Evolutionary conservation across 352 stramenopile genomes (phyloP).

Genomic region (Aphanomyces euteiches): DNA sequence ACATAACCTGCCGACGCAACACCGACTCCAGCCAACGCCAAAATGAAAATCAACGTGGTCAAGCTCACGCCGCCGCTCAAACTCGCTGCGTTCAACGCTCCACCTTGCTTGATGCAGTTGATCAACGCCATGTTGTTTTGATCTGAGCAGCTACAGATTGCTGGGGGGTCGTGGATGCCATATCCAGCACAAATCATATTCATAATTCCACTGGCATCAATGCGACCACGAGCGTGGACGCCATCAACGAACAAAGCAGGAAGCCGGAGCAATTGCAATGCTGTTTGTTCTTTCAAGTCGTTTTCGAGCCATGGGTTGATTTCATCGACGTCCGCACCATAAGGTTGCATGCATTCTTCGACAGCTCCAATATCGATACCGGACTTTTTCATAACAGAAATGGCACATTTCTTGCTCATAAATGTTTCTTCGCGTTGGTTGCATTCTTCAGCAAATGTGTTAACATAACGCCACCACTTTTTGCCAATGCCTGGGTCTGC

Average conservation of each 20-base stretch:
- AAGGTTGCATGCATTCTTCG: conserved; percentile 92
- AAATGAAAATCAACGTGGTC: conserved; percentile 76
- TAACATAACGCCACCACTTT: conserved; percentile 95
- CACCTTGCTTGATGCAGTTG: conserved; percentile 69
- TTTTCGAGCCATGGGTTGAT: conserved; percentile 88
- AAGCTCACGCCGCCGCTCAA: conserved; percentile 70
- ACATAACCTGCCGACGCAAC: conserved; percentile 76
- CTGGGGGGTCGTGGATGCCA: conserved; percentile 68
- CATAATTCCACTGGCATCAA: conserved; percentile 84
- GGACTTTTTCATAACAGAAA: conserved; percentile 88
- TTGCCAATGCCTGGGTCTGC: conserved; percentile 76
- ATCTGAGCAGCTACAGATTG: conserved; percentile 70
- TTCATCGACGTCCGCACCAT: conserved; percentile 81
- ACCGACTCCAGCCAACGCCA: conserved; percentile 70
- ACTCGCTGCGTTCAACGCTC: conserved; percentile 57
- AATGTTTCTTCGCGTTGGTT: conserved; percentile 81
- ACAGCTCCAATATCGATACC: conserved; percentile 80
- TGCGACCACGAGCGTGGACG: conserved; percentile 86
- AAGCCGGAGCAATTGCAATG: conserved; percentile 88
- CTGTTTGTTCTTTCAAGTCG: conserved; percentile 86
- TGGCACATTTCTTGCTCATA: conserved; percentile 81
- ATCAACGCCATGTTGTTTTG: conserved; percentile 57
- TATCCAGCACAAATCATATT: conserved; percentile 85
- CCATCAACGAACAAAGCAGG: conserved; percentile 94
- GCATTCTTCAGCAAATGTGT: conserved; percentile 86